Evolutionary conservation across 768 basidiomycete genomes (phyloP).

Genomic region (Multifurca ochricompacta): DNA sequence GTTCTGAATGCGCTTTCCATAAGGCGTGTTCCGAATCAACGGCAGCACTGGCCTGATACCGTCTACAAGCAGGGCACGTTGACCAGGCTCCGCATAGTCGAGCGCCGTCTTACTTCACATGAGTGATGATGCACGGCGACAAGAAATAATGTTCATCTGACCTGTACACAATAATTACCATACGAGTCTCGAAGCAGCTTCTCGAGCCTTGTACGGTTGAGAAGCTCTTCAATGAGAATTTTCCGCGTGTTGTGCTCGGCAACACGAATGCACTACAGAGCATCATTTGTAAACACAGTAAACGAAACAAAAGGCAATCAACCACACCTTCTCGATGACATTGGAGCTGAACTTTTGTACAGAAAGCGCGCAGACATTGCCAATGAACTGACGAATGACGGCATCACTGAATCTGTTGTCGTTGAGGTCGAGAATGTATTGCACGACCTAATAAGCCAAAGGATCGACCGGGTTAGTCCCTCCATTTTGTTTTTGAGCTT

Average conservation of each 20-base stretch:
- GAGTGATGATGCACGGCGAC: neutral
- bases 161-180: slow-evolving; percentile 93
- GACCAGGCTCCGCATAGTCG: slow-evolving; percentile 93
- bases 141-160: slow-evolving; percentile 27
- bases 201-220: slow-evolving; percentile 91
- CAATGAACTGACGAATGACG: slow-evolving; percentile 94
- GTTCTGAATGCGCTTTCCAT: slow-evolving; percentile 98
- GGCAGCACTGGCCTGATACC: slow-evolving; percentile 98
- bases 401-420: slow-evolving; percentile 98
- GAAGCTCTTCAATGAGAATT: slow-evolving; percentile 87
- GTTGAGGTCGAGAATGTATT: slow-evolving; percentile 97
- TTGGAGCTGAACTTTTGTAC: slow-evolving; percentile 99
- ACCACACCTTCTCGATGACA: slow-evolving; percentile 85
- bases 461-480: neutral
- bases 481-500: neutral
- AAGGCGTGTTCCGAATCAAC: slow-evolving; percentile 97
- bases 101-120: slow-evolving; percentile 66
- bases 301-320: neutral
- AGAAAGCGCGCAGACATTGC: slow-evolving; percentile 94
- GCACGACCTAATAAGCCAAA: slow-evolving; percentile 59
- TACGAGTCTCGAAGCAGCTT: slow-evolving; percentile 95
- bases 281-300: neutral
- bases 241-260: slow-evolving; percentile 94
- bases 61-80: slow-evolving; percentile 89
- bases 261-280: slow-evolving; percentile 66